Evolutionary conservation across 805 yeast genomes (phyloP).

Genomic region (Blastobotrys peoriensis): DNA sequence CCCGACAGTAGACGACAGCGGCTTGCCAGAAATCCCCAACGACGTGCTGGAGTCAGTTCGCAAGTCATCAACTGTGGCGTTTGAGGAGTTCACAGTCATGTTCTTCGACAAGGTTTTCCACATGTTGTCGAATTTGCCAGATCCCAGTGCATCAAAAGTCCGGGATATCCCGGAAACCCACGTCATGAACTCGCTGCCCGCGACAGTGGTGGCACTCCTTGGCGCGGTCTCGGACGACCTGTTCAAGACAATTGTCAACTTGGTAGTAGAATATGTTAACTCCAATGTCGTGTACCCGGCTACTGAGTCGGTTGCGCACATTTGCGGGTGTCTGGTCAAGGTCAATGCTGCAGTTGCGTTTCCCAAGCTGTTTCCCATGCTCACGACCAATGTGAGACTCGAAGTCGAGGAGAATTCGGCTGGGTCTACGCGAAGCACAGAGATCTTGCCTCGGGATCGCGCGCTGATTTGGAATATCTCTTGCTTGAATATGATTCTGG

Average conservation of each 20-base stretch:
- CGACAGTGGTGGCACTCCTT: slow-evolving; percentile 33
- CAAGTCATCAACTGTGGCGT: slow-evolving; percentile 66
- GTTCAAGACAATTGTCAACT: slow-evolving; percentile 23
- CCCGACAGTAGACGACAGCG: slow-evolving; percentile 1
- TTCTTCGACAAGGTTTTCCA: slow-evolving; percentile 55
- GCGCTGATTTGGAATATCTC: slow-evolving; percentile 65
- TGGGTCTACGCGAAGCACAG: slow-evolving; percentile 60
- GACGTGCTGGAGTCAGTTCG: slow-evolving; percentile 51
- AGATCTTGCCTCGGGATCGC: slow-evolving; percentile 71
- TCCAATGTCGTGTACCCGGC: slow-evolving; percentile 53
- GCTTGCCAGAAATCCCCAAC: slow-evolving; percentile 31
- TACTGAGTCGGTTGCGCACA: slow-evolving; percentile 60
- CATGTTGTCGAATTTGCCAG: slow-evolving; percentile 65
- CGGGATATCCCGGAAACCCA: slow-evolving; percentile 40
- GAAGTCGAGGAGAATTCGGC: slow-evolving; percentile 78
- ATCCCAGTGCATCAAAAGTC: slow-evolving; percentile 44
- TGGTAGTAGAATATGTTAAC: slow-evolving; percentile 46
- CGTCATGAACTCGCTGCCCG: slow-evolving; percentile 35
- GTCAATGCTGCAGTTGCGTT: slow-evolving; percentile 51
- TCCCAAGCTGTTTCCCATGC: slow-evolving; percentile 37
- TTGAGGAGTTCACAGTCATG: slow-evolving; percentile 50
- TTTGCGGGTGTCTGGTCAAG: slow-evolving; percentile 65
- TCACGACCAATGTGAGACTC: slow-evolving; percentile 48
- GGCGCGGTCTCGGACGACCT: slow-evolving; percentile 27
- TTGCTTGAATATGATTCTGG: slow-evolving; percentile 61